Evolutionary conservation across 2,329 filamentous ascomycete genomes (phyloP).

Genomic region (Scedosporium aurantiacum): DNA sequence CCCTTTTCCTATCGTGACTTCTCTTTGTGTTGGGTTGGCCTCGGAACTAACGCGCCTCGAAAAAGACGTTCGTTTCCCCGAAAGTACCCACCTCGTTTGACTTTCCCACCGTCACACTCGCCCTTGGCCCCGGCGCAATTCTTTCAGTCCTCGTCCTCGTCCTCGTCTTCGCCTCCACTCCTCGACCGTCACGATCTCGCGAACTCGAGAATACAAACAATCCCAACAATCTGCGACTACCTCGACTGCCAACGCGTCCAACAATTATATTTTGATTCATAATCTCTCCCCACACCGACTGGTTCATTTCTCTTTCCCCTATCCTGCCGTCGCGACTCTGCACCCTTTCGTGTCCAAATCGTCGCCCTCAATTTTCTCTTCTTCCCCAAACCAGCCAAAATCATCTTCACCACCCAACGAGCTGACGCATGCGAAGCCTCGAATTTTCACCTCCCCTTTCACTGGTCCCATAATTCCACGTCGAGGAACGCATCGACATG

Average conservation of each 20-base stretch:
- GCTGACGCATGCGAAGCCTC: background rate
- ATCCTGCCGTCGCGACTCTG: background rate
- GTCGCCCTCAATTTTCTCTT: background rate
- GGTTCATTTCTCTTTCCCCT: background rate
- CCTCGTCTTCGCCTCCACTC: conserved; percentile 1
- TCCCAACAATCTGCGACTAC: background rate
- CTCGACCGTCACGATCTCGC: conserved; percentile 6
- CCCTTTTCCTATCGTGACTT: background rate
- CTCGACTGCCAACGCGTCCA: background rate
- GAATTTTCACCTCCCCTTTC: background rate
- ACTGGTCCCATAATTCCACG: conserved; percentile 11
- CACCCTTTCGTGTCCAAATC: background rate
- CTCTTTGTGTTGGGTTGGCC: background rate
- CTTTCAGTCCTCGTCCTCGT: background rate
- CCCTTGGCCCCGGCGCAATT: conserved; percentile 1
- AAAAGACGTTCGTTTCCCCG: background rate
- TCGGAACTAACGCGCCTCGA: conserved; percentile 1
- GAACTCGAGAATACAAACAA: conserved; percentile 1
- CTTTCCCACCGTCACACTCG: background rate
- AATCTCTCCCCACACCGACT: background rate
- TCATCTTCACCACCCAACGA: background rate
- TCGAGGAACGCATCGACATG: conserved; percentile 43
- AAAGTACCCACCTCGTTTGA: background rate
- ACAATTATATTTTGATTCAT: background rate
- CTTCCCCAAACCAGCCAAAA: background rate